These are phyloP conservation scores for Nemophila menziesii DNA, from an alignment of 257 asterid species.

Conservation along the genomic window DNA sequence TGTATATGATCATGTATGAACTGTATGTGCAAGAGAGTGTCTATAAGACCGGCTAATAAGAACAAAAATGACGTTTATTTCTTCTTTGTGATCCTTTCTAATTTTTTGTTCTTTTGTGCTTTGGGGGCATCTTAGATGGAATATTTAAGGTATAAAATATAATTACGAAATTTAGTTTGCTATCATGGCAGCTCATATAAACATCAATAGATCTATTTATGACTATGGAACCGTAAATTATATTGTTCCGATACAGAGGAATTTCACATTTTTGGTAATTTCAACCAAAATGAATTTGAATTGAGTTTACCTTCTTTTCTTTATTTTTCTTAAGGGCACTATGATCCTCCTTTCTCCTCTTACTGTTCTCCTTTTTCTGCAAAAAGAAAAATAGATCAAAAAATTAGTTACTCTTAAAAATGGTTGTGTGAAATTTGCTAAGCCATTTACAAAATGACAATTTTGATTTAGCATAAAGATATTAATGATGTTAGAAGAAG, in stretches of 20 bases:
- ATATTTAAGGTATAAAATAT: neutral
- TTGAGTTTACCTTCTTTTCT: slow-evolving; percentile 60
- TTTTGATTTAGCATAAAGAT: neutral
- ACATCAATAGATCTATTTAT: neutral
- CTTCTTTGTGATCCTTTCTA: neutral
- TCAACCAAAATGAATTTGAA: too few species aligned
- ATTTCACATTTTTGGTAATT: too few species aligned
- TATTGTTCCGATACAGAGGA: neutral
- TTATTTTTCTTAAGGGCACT: slow-evolving; percentile 48
- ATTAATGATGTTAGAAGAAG: too few species aligned
- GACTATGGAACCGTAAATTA: too few species aligned
- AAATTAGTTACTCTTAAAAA: neutral
- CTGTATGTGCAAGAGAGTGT: neutral
- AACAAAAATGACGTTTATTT: neutral
- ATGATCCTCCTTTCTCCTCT: slow-evolving; percentile 84
- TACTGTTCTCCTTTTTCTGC: slow-evolving; percentile 85
- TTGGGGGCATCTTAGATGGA: neutral
- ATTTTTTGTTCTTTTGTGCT: neutral
- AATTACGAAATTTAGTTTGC: neutral
- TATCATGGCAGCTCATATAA: neutral
- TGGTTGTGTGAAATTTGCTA: neutral
- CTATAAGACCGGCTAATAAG: neutral
- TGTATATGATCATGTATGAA: neutral
- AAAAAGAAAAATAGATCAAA: neutral
- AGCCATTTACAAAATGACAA: neutral